Conservation (phyloP, 1,139 yeast species). For the Kodamaea fungicola region DNA sequence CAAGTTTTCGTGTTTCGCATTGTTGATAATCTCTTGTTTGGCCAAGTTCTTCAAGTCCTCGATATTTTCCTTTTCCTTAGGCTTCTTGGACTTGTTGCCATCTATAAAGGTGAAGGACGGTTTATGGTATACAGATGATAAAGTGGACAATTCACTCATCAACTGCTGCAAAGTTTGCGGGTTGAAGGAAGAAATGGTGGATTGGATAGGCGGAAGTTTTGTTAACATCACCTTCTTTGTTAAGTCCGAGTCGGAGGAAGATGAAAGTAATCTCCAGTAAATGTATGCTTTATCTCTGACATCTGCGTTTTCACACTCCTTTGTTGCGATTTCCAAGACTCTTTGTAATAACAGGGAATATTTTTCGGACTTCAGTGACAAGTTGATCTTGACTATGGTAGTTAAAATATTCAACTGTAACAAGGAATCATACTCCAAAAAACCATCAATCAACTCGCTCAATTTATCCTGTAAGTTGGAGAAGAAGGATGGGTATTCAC, state of each 20-base stretch:
- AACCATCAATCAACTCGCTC: constrained; percentile 53
- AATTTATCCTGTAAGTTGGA: constrained; percentile 47
- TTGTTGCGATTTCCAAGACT: constrained; percentile 73
- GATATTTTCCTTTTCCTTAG: constrained; percentile 39
- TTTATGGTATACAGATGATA: constrained; percentile 86
- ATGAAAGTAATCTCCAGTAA: constrained; percentile 88
- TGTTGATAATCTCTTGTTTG: constrained; percentile 67
- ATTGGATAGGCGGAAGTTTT: constrained; percentile 65
- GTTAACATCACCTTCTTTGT: constrained; percentile 54
- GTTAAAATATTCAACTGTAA: constrained; percentile 78
- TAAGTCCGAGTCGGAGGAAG: constrained; percentile 35
- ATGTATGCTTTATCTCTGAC: constrained; percentile 92
- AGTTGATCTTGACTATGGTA: constrained; percentile 72
- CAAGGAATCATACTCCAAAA: constrained; percentile 67
- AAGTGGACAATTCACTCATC: constrained; percentile 72
- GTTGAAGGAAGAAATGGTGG: constrained; percentile 70
- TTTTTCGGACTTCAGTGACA: constrained; percentile 40
- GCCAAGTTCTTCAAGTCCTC: constrained; percentile 80
- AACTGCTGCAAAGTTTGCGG: constrained; percentile 66
- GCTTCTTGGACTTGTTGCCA: constrained; percentile 21
- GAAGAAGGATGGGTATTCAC: constrained; percentile 80
- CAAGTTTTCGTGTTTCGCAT: constrained; percentile 72
- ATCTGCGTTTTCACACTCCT: constrained; percentile 83
- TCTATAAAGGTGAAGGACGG: constrained; percentile 71
- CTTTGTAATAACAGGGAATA: constrained; percentile 57